Evolutionary conservation across 208 protist species (phyloP), one percentile per base, ranked within the genome.

Genomic region (Trypanosoma avium): DNA sequence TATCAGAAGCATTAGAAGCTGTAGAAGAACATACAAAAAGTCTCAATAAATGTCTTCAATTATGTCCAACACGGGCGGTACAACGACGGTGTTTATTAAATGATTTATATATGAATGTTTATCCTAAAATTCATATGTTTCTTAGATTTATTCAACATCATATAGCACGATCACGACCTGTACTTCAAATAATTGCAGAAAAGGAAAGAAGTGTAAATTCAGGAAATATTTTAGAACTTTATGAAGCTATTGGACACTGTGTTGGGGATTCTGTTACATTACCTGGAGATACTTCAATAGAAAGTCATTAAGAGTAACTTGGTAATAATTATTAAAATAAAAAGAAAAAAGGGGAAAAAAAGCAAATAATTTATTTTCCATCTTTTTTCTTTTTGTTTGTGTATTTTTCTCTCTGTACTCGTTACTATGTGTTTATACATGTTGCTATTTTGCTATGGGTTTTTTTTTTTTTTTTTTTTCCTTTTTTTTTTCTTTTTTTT

Each of bases 31-130:
- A 92, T 38, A 61, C 87, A 19, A 58, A 47, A 33, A 76, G 71
- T 45, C 60, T 92, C 30, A 61, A 58, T 13, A 58, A 67, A 4
- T 66, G 69, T 38, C 81, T 87, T 58, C 85, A 79, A 32, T 32
- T 77, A 30, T 82, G 73, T 43, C 85, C 85, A 4, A 81, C 77
- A n/a, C 66, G 60, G 12, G 73, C 74, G 4, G 50, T 75, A 35
- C 42, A 35, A 9, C 79, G 79, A 13, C 81, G 85, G 26, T 79
- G 80, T 61, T 40, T 84, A 19, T 57, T 92, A 32, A 84, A 81
- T 55, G 86, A 92, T 55, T 52, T 92, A 19, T 86, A 86, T 66
- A 74, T 79, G 57, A 76, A 92, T 54, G 75, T 89, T 49, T 93
- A 90, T 66, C 86, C 86, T 0, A 84, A 63, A 48, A 57, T 90